Evolutionary conservation across 176 grass and related monocot species (phyloP), one percentile per base, ranked within the genome.

Genomic region (Oryza coarctata): DNA sequence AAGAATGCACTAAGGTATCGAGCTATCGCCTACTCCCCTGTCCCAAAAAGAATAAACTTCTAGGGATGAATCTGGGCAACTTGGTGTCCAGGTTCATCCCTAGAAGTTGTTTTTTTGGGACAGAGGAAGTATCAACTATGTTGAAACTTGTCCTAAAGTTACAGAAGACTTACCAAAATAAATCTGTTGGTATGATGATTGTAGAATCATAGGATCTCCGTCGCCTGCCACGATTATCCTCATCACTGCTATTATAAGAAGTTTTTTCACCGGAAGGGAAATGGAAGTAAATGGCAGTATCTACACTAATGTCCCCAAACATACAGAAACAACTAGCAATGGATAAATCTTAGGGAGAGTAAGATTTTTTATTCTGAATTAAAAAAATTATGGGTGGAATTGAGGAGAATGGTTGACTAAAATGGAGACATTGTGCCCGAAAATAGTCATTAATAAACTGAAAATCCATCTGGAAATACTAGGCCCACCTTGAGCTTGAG

Each of bases 131-230:
- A n/a, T n/a, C n/a, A n/a, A n/a, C n/a, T n/a, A n/a, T n/a, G n/a
- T n/a, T n/a, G n/a, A n/a, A n/a, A n/a, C n/a, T n/a, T n/a, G n/a
- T n/a, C n/a, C n/a, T n/a, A n/a, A n/a, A n/a, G n/a, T n/a, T n/a
- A n/a, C n/a, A n/a, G n/a, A n/a, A n/a, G n/a, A n/a, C n/a, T n/a
- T n/a, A n/a, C n/a, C n/a, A n/a, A n/a, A n/a, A n/a, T n/a, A n/a
- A n/a, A n/a, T n/a, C n/a, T n/a, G n/a, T n/a, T n/a, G n/a, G 93
- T 47, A 86, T 74, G 82, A 95, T 69, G 67, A 95, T 6, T 26
- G 75, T 90, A 80, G 96, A 91, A 47, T 71, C 88, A 87, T 86
- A 98, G 35, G 96, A 91, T 88, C 90, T 86, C 61, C 83, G 76
- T 61, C 83, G 63, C 79, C 96, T 86, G 23, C 93, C 86, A 63